Evolutionary conservation across 371 early-diverging fungal species (phyloP).

Genomic region (Capillidium heterosporum): DNA sequence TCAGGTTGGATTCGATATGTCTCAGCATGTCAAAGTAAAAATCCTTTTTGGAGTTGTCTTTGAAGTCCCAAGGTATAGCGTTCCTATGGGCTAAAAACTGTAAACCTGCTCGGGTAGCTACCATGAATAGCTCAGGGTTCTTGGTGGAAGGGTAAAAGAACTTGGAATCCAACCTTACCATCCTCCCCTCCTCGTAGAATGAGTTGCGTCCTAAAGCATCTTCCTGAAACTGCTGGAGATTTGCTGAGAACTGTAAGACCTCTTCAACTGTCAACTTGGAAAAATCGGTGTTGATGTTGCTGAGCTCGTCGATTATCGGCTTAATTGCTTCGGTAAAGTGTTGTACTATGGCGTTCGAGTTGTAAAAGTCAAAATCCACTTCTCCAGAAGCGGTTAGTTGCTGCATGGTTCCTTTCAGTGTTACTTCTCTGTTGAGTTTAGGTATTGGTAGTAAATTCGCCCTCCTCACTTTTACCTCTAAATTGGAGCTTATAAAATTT

Average conservation of each 20-base stretch:
- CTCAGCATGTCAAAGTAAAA: neutral
- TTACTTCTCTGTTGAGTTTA: too few species aligned
- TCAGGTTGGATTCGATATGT: neutral
- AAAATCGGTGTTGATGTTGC: slow-evolving; percentile 13
- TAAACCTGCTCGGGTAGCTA: slow-evolving; percentile 29
- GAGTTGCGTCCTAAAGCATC: slow-evolving; percentile 26
- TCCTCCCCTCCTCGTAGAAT: slow-evolving; percentile 6
- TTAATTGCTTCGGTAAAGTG: slow-evolving; percentile 22
- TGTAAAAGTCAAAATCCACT: slow-evolving; percentile 3
- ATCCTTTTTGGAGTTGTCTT: slow-evolving; percentile 18
- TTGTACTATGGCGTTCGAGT: slow-evolving; percentile 7
- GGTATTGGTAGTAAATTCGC: too few species aligned
- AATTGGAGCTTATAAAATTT: too few species aligned
- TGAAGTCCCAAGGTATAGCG: slow-evolving; percentile 33
- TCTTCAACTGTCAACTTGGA: slow-evolving; percentile 25
- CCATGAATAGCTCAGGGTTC: slow-evolving; percentile 21
- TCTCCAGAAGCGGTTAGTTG: neutral
- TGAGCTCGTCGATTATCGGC: slow-evolving; percentile 20
- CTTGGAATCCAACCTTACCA: slow-evolving; percentile 35
- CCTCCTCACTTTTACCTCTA: too few species aligned
- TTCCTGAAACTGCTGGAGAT: slow-evolving; percentile 43
- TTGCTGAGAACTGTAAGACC: slow-evolving; percentile 26
- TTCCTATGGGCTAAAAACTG: slow-evolving; percentile 21
- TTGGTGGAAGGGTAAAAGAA: slow-evolving; percentile 24
- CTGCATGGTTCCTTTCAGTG: too few species aligned